A percentile compares a stretch with the other conserved stretches of the same genome.
These are phyloP conservation scores for Clonostachys solani DNA, from an alignment of 2,329 filamentous ascomycete species.

Conservation along the genomic window DNA sequence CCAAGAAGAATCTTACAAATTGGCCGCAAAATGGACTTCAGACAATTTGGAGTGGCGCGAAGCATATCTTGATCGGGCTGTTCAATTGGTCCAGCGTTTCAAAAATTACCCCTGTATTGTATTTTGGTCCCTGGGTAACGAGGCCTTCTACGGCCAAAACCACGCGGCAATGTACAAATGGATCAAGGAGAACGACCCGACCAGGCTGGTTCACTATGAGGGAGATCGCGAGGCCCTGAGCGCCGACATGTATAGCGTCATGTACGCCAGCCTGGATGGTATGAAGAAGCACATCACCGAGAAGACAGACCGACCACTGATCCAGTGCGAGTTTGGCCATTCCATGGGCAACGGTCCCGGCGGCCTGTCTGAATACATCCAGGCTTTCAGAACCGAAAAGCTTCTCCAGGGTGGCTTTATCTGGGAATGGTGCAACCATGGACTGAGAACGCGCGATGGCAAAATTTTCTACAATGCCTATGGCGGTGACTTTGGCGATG, in stretches of 20 bases:
- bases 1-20: conserved; percentile 31
- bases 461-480: conserved; percentile 48
- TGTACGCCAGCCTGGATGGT: conserved; percentile 56
- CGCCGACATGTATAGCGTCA: conserved; percentile 63
- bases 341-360: conserved; percentile 76
- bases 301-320: conserved; percentile 49
- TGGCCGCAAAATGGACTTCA: conserved; percentile 42
- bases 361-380: conserved; percentile 63
- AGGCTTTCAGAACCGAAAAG: conserved; percentile 55
- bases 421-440: conserved; percentile 64
- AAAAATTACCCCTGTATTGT: conserved; percentile 69
- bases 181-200: conserved; percentile 51
- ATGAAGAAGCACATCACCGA: conserved; percentile 41
- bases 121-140: conserved; percentile 71
- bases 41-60: conserved; percentile 57
- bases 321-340: conserved; percentile 54
- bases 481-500: conserved; percentile 58
- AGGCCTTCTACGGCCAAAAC: conserved; percentile 68
- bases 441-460: conserved; percentile 39
- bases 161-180: conserved; percentile 65
- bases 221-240: conserved; percentile 55
- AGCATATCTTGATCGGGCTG: conserved; percentile 62
- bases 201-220: conserved; percentile 62
- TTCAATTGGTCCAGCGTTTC: conserved; percentile 59
- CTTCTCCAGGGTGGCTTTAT: conserved; percentile 63